phyloP scores from a whole-genome alignment of 2,329 filamentous ascomycete genomes.

The Bisporella sp. region DNA sequence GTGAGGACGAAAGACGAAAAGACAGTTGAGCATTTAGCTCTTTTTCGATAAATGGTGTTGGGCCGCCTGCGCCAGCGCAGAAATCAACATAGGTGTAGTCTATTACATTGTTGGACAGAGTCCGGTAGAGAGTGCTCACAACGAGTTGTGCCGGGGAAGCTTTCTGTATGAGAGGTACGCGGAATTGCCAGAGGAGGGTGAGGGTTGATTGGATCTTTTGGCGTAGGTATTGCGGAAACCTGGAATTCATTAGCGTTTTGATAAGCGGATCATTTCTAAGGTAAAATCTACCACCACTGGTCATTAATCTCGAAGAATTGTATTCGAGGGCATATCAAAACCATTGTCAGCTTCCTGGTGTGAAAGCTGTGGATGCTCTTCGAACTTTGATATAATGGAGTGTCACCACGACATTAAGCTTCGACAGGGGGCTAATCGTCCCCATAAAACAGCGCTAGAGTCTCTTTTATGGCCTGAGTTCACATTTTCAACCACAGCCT shows the following conservation, averaged over 20 bases:
- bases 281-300: conserved; percentile 46
- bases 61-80: conserved; percentile 67
- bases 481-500: no score
- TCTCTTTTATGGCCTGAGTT: no score
- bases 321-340: conserved; percentile 47
- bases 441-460: no score
- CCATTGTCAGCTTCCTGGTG: conserved; percentile 29
- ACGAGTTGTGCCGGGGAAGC: conserved; percentile 53
- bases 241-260: conserved; percentile 25
- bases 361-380: not conserved
- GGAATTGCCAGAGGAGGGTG: conserved; percentile 54
- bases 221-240: conserved; percentile 61
- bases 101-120: conserved; percentile 40
- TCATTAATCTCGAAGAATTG: conserved; percentile 64
- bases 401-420: no score
- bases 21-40: conserved; percentile 44
- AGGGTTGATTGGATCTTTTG: conserved; percentile 58
- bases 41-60: conserved; percentile 57
- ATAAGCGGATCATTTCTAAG: not conserved
- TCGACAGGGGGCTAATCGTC: no score
- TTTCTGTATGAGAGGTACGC: conserved; percentile 49
- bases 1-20: conserved; percentile 3
- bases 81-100: conserved; percentile 66
- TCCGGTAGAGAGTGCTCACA: conserved; percentile 46
- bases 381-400: not conserved